Evolutionary conservation across 2,329 filamentous ascomycete species (phyloP), one percentile per base, ranked within the genome.

Genomic region (Apiospora koreana): DNA sequence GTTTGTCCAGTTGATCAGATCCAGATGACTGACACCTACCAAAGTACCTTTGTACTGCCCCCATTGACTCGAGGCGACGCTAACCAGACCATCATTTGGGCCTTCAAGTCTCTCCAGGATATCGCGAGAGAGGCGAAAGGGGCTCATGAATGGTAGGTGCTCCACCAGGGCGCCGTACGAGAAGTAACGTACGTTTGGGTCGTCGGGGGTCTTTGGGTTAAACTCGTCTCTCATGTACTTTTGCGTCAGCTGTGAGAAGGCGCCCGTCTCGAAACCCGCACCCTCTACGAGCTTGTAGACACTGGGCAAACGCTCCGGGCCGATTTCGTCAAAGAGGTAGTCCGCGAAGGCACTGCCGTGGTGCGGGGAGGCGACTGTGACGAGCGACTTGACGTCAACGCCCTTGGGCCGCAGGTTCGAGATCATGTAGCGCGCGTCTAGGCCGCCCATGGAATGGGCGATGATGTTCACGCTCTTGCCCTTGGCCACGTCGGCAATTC

Each of bases 391-490:
- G 67, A 89, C 85, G 23, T 80, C 77, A 25, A 88, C 80, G 50
- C 81, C 79, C 31, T 80, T 77, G 0, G 86, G 86, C 54, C 80
- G 81, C 16, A 91, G 81, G 67, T 83, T 83, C 28, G 88, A 88
- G 68, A 91, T 87, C 88, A 92, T 90, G 78, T 90, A 90, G 64
- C 90, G 84, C 12, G 89, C 87, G 77, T 92, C 90, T 3, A 92
- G 83, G 1, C 90, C 89, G 65, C 90, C 89, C 89, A 91, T 91
- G 74, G 85, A 88, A 81, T 94, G 92, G 50, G 89, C 89, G 25
- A 94, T 85, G 71, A 97, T 93, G 77, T 93, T 94, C 73, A 97
- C 93, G 67, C 91, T 88, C 71, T 81, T 82, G 23, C 83, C 84
- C 28, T 79, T 74, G 1, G 86, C 83, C 12, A 79, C 80, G 28